These are phyloP conservation scores for Durotheca rogersii DNA, from an alignment of 495 filamentous ascomycete species.

Conservation along the genomic window DNA sequence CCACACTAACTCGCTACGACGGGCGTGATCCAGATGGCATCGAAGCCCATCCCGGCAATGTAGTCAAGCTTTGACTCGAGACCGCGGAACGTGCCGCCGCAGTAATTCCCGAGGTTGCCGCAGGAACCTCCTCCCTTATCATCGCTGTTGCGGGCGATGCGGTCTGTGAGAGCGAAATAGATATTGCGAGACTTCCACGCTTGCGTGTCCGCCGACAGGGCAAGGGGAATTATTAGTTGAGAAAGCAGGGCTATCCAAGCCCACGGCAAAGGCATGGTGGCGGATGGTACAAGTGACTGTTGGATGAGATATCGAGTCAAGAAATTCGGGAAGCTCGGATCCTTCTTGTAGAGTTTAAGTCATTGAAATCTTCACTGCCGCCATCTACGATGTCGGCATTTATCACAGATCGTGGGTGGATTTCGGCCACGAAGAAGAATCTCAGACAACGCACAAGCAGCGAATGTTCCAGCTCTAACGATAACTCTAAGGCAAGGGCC, in stretches of 20 bases:
- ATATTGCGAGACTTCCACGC: slow-evolving; percentile 53
- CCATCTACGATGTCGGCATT: too few species aligned
- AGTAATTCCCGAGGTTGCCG: slow-evolving; percentile 61
- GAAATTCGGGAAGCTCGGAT: background rate
- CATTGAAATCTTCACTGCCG: too few species aligned
- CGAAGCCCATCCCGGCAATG: slow-evolving; percentile 78
- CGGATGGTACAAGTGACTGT: background rate
- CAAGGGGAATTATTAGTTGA: slow-evolving; percentile 22
- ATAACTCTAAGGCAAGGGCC: too few species aligned
- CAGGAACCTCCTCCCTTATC: slow-evolving; percentile 31
- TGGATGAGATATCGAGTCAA: too few species aligned
- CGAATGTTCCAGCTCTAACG: too few species aligned
- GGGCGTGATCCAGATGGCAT: slow-evolving; percentile 81
- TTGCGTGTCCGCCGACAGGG: slow-evolving; percentile 32
- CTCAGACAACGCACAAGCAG: too few species aligned
- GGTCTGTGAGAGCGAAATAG: slow-evolving; percentile 75
- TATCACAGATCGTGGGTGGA: too few species aligned
- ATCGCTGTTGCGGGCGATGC: slow-evolving; percentile 61
- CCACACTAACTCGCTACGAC: slow-evolving; percentile 56
- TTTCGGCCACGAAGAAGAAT: too few species aligned
- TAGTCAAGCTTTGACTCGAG: slow-evolving; percentile 69
- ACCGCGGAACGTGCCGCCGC: slow-evolving; percentile 73
- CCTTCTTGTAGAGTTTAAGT: background rate
- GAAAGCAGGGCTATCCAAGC: slow-evolving; percentile 20
- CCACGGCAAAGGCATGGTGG: slow-evolving; percentile 22